Evolutionary conservation across 768 basidiomycete genomes (phyloP), one percentile per base, ranked within the genome.

Genomic region (Lentinula sp.): DNA sequence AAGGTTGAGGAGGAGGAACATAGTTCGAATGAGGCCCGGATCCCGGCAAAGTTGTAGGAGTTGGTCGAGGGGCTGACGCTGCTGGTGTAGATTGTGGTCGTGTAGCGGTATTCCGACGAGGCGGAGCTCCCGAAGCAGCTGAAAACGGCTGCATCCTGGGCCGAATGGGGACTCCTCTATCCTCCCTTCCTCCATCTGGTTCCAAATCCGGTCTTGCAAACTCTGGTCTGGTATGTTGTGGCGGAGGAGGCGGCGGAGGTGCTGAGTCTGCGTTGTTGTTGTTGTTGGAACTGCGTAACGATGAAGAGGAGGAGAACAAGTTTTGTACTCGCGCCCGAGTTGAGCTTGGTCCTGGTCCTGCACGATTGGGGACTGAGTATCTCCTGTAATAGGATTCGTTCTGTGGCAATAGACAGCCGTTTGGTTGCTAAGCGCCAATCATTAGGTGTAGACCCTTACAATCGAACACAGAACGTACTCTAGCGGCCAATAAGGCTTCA

Each of bases 331-430:
- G 74, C 35, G 77, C 70, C 28, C 77, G 74, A 6, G 66, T 57
- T 7, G 65, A 61, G 42, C 69, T 66, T 4, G 70, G 36, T 37
- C 46, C 46, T 3, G 53, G 53, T 13, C 35, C 35, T 37, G 53
- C 66, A 63, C 69, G 74, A 61, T 76, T 79, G 4, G 88, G 87
- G 0, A 90, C 83, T 12, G 87, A 87, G 65, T 86, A 72, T 54
- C 74, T 79, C 62, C 87, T 77, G 71, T 88, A 90, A 66, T 76
- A 86, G 48, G 74, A 85, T 78, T 92, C 90, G 57, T 88, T 81
- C 8, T 69, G 74, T 3, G 72, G 72, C 1, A 82, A 70, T 35
- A 92, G 75, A 68, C 88, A 91, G 1, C 90, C 89, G 65, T 85
- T 82, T 16, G 71, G 66, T 10, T 70, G 80, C 88, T 90, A 51